phyloP scores from a whole-genome alignment of 352 stramenopile genomes.

The Salisapilia sapeloensis region DNA sequence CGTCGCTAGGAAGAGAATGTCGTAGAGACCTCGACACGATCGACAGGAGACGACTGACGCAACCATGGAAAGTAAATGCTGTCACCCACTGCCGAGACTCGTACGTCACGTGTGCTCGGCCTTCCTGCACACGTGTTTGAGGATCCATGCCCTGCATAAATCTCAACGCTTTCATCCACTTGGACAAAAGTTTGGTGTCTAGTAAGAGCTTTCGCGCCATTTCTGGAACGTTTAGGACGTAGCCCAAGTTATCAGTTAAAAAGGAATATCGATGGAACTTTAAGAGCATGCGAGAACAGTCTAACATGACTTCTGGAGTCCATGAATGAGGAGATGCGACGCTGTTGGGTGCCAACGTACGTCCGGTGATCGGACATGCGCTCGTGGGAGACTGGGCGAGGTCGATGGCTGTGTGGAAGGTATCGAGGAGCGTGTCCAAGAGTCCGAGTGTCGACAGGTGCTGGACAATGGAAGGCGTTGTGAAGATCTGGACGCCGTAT shows the following conservation, averaged over 20 bases:
- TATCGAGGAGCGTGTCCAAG: conserved; percentile 58
- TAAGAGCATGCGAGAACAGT: conserved; percentile 82
- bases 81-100: conserved; percentile 88
- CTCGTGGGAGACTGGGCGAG: conserved; percentile 28
- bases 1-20: conserved; percentile 20
- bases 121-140: conserved; percentile 55
- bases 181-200: conserved; percentile 27
- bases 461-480: conserved; percentile 78
- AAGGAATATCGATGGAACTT: conserved; percentile 88
- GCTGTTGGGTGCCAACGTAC: conserved; percentile 5
- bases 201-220: conserved; percentile 47
- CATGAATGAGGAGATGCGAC: too few relatives aligned
- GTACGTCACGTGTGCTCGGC: conserved; percentile 86
- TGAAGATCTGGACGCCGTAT: conserved; percentile 90
- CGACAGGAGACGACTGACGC: conserved; percentile 40
- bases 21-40: conserved; percentile 45
- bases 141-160: conserved; percentile 70
- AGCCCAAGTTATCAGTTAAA: conserved; percentile 88
- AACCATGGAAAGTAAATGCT: conserved; percentile 83
- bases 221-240: conserved; percentile 87
- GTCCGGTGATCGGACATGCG: conserved; percentile 7
- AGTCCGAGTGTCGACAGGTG: conserved; percentile 37
- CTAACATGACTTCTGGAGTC: conserved; percentile 41
- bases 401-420: conserved; percentile 58
- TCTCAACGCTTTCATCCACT: conserved; percentile 52